Conservation (phyloP, 2,329 filamentous ascomycete species). For the Lithohypha guttulata region DNA sequence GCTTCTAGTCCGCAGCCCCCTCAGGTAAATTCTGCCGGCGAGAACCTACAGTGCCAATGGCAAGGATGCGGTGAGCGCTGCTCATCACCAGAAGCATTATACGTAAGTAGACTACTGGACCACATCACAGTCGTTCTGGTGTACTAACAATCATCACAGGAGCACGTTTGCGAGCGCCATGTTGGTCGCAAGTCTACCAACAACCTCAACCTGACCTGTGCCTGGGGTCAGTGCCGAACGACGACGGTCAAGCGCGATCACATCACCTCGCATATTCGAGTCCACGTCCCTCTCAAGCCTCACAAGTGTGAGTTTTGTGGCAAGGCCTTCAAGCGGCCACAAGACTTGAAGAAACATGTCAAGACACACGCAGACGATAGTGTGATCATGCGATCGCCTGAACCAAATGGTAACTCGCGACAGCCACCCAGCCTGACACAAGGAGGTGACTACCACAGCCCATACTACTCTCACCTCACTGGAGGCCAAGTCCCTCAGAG, state of each 20-base stretch:
- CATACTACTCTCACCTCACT: constrained; percentile 21
- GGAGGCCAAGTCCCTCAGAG: constrained; percentile 20
- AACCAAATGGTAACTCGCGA: constrained; percentile 40
- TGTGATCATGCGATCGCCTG: constrained; percentile 56
- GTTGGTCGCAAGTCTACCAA: constrained; percentile 98
- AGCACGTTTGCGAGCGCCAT: constrained; percentile 96
- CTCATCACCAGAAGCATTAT: constrained; percentile 49
- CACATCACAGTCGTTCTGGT: no score
- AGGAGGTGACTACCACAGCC: constrained; percentile 20
- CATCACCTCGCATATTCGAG: constrained; percentile 97
- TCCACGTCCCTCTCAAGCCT: constrained; percentile 96
- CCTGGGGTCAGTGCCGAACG: constrained; percentile 92
- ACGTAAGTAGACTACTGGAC: constrained; percentile 36
- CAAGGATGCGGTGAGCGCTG: constrained; percentile 50
- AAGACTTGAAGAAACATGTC: constrained; percentile 98
- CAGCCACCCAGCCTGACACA: constrained; percentile 22
- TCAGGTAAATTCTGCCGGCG: constrained; percentile 22
- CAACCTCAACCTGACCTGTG: constrained; percentile 93
- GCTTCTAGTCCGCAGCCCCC: constrained; percentile 12
- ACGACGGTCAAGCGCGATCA: constrained; percentile 98
- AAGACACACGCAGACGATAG: constrained; percentile 98
- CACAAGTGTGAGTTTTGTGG: constrained; percentile 98
- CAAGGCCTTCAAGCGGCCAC: constrained; percentile 97
- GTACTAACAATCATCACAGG: constrained; percentile 42
- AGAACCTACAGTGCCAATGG: constrained; percentile 48